Percentiles rank a stretch among this genome's conserved stretches.
Evolutionary conservation across 2,329 filamentous ascomycete genomes (phyloP).

Genomic region (Colletotrichum sp.): DNA sequence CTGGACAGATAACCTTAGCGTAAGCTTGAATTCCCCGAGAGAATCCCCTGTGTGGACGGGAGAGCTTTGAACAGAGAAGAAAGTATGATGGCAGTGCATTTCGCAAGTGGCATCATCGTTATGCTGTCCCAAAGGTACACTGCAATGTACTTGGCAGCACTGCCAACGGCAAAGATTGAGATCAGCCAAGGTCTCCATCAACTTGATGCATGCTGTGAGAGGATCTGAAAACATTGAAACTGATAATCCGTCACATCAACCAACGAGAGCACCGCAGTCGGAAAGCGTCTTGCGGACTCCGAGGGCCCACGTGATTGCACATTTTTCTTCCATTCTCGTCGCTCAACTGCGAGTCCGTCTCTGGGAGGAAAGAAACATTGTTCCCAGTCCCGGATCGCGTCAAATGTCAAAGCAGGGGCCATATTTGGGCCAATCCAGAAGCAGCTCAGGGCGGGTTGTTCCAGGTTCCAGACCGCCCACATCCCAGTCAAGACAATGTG

Average conservation of each 20-base stretch:
- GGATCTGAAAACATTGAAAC: neutral
- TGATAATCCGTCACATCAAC: neutral
- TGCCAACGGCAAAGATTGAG: neutral
- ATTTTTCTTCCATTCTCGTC: neutral
- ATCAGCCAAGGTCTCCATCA: constrained; percentile 2
- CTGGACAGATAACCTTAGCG: neutral
- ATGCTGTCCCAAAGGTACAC: neutral
- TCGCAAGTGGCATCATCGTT: neutral
- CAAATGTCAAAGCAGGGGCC: constrained; percentile 6
- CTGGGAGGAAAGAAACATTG: neutral
- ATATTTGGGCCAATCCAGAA: neutral
- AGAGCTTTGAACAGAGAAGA: neutral
- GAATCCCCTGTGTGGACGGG: neutral
- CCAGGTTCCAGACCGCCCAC: constrained; percentile 16
- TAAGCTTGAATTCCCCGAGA: neutral
- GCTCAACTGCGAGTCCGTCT: neutral
- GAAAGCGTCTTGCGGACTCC: neutral
- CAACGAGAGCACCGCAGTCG: neutral
- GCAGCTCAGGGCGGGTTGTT: neutral
- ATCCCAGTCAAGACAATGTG: neutral
- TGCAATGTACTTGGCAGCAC: neutral
- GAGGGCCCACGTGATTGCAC: neutral
- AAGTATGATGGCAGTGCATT: neutral
- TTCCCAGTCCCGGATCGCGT: neutral
- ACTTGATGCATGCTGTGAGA: neutral